Evolutionary conservation across 192 early-diverging fungal genomes (phyloP).

Genomic region (Borealophlyctis nickersoniae): DNA sequence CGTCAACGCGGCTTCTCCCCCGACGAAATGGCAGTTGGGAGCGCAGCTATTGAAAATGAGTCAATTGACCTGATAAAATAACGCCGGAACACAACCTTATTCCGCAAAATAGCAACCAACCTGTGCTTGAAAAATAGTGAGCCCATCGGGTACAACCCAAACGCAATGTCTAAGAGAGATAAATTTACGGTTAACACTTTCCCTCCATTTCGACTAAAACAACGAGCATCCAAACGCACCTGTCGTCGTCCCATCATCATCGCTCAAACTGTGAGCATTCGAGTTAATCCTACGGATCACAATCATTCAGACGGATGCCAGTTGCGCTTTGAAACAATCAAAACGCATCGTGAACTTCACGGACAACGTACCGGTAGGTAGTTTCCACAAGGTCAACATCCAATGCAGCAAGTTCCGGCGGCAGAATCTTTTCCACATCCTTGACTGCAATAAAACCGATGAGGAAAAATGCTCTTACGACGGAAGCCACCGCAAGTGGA

Average conservation of each 20-base stretch:
- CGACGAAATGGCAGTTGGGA: conserved; percentile 67
- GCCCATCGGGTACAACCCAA: conserved; percentile 67
- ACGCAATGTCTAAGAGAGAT: conserved; percentile 46
- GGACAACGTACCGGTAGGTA: conserved; percentile 30
- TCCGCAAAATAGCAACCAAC: not conserved
- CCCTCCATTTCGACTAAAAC: too few relatives aligned
- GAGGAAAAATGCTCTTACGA: too few relatives aligned
- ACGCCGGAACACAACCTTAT: conserved; percentile 21
- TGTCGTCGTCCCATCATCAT: conserved; percentile 36
- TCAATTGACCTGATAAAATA: too few relatives aligned
- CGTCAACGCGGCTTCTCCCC: conserved; percentile 50
- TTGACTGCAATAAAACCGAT: conserved; percentile 23
- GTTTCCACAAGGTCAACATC: conserved; percentile 44
- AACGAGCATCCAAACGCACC: conserved; percentile 34
- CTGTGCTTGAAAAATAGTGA: conserved; percentile 42
- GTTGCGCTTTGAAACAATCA: not conserved
- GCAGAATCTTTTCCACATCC: conserved; percentile 33
- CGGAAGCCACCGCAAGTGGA: too few relatives aligned
- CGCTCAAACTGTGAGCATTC: conserved; percentile 54
- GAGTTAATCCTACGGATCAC: conserved; percentile 51
- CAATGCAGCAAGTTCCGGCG: conserved; percentile 32
- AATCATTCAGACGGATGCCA: too few relatives aligned
- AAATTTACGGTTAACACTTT: too few relatives aligned
- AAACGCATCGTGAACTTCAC: not conserved
- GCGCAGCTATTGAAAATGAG: conserved; percentile 55